phyloP scores from a whole-genome alignment of 495 filamentous ascomycete genomes.

The Aspergillus cavernicola region DNA sequence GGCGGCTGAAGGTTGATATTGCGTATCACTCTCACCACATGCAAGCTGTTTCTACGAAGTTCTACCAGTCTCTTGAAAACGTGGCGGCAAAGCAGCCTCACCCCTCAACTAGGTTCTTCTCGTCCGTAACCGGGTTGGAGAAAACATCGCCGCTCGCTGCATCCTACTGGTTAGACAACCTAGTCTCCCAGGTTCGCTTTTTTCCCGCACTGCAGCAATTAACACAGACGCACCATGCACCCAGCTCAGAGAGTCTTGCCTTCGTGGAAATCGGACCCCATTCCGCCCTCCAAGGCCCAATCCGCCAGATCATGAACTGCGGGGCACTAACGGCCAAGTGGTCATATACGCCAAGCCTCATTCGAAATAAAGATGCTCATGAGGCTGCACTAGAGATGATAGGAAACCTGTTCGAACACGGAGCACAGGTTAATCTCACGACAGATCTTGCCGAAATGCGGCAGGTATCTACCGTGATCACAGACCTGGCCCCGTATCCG shows the following conservation, averaged over 20 bases:
- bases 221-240: too few relatives aligned
- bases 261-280: conserved; percentile 51
- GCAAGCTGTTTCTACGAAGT: conserved; percentile 2
- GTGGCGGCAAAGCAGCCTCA: not conserved
- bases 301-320: conserved; percentile 18
- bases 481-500: conserved; percentile 31
- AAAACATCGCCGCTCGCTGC: conserved; percentile 26
- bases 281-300: conserved; percentile 31
- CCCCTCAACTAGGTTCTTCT: conserved; percentile 19
- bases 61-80: not conserved
- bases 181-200: conserved; percentile 49
- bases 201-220: not conserved
- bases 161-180: conserved; percentile 53
- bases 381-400: conserved; percentile 11
- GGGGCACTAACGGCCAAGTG: not conserved
- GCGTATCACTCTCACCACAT: conserved; percentile 36
- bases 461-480: not conserved
- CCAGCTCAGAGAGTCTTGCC: conserved; percentile 2
- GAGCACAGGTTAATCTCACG: conserved; percentile 1
- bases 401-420: conserved; percentile 19
- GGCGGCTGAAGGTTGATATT: conserved; percentile 14
- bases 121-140: conserved; percentile 34
- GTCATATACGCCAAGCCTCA: not conserved
- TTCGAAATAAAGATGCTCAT: conserved; percentile 9
- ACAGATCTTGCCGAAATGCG: not conserved